A percentile compares a stretch with the other conserved stretches of the same genome.
phyloP scores from a whole-genome alignment of 345 rosid genomes.

The Gossypium australe region DNA sequence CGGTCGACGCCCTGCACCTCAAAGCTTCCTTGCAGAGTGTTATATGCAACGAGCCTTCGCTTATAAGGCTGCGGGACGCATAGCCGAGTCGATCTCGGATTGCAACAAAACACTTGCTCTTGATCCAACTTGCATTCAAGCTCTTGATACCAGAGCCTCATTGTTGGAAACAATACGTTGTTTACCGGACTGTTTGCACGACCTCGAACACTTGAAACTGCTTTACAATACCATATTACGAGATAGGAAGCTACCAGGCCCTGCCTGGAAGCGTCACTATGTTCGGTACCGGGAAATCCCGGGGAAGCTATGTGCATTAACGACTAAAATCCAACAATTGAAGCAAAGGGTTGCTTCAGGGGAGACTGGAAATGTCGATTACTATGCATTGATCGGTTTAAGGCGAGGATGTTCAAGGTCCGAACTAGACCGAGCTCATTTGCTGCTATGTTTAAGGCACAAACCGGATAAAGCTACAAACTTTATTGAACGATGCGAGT shows the following conservation, averaged over 20 bases:
- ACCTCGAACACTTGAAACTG: slow-evolving; percentile 83
- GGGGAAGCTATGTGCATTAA: slow-evolving; percentile 61
- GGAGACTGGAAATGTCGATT: slow-evolving; percentile 79
- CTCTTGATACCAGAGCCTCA: slow-evolving; percentile 76
- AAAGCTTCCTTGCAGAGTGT: slow-evolving; percentile 83
- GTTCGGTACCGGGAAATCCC: slow-evolving; percentile 86
- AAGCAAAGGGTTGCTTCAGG: slow-evolving; percentile 74
- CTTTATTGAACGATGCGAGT: slow-evolving; percentile 78
- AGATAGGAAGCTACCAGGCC: slow-evolving; percentile 87
- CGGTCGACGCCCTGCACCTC: slow-evolving; percentile 83
- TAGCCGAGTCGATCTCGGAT: slow-evolving; percentile 82
- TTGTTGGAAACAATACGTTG: slow-evolving; percentile 77
- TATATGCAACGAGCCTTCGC: slow-evolving; percentile 82
- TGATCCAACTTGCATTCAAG: slow-evolving; percentile 70
- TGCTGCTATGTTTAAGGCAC: slow-evolving; percentile 60
- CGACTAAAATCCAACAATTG: slow-evolving; percentile 55
- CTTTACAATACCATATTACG: slow-evolving; percentile 80
- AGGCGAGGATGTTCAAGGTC: slow-evolving; percentile 85
- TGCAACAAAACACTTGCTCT: slow-evolving; percentile 88
- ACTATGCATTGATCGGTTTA: slow-evolving; percentile 71
- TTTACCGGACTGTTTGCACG: slow-evolving; percentile 82
- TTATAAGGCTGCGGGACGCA: slow-evolving; percentile 60
- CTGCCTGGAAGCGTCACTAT: slow-evolving; percentile 83
- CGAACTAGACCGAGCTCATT: slow-evolving; percentile 81
- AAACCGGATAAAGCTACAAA: slow-evolving; percentile 72